phyloP scores from a whole-genome alignment of 208 protist genomes.

The Crithidia fasciculata region DNA sequence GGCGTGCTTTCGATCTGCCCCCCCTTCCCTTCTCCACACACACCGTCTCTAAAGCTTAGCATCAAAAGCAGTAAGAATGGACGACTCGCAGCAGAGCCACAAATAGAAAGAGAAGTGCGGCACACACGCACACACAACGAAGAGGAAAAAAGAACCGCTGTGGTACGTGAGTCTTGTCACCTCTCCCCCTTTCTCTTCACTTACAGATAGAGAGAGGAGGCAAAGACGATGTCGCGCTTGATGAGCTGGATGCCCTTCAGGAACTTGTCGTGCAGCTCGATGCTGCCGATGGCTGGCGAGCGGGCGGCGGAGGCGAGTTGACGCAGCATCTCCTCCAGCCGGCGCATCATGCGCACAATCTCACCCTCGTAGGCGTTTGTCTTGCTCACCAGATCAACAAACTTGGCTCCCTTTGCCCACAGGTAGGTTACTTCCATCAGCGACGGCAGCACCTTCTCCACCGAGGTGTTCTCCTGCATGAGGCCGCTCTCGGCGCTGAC shows the following conservation, averaged over 20 bases:
- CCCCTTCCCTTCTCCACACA: not conserved
- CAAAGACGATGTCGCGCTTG: slow-evolving; percentile 99
- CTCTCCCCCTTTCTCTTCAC: not conserved
- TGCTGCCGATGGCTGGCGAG: slow-evolving; percentile 97
- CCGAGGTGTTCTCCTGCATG: slow-evolving; percentile 91
- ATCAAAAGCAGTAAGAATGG: too few species aligned
- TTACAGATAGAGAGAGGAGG: slow-evolving; percentile 98
- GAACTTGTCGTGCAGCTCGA: slow-evolving; percentile 98
- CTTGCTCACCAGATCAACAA: slow-evolving; percentile 96
- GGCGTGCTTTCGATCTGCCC: too few species aligned
- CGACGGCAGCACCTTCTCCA: slow-evolving; percentile 95
- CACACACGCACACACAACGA: not conserved
- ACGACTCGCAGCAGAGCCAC: too few species aligned
- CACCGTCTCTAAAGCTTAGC: too few species aligned
- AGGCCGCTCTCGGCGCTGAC: slow-evolving; percentile 94
- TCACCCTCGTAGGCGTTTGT: slow-evolving; percentile 99
- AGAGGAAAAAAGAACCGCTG: not conserved
- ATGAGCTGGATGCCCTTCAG: slow-evolving; percentile 95
- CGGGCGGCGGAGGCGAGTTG: slow-evolving; percentile 98
- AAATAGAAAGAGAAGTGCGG: too few species aligned
- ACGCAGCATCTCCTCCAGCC: slow-evolving; percentile 98
- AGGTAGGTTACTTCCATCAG: slow-evolving; percentile 97
- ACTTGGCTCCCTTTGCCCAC: slow-evolving; percentile 98
- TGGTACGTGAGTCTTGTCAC: not conserved
- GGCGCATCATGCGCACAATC: slow-evolving; percentile 98